A percentile compares a stretch with the other conserved stretches of the same genome.
These are phyloP conservation scores for Moringa oleifera DNA, from an alignment of 345 rosid genomes.

Conservation along the genomic window DNA sequence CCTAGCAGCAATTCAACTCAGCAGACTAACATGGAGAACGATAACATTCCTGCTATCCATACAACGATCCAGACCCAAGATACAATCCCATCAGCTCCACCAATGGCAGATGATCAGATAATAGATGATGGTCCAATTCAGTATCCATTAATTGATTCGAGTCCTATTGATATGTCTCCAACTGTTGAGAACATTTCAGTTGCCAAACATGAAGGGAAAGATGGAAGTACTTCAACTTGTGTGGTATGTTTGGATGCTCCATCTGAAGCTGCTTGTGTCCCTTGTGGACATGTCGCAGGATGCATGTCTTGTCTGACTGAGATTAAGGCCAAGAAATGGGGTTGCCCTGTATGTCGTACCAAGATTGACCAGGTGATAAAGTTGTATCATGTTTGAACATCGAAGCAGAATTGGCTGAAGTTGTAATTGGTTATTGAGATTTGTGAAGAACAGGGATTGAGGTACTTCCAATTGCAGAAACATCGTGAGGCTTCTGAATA, in stretches of 20 bases:
- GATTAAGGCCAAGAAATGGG: slow-evolving; percentile 79
- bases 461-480: not conserved
- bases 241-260: slow-evolving; percentile 91
- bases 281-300: slow-evolving; percentile 97
- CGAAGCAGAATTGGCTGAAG: not conserved
- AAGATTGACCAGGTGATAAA: slow-evolving; percentile 74
- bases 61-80: slow-evolving; percentile 21
- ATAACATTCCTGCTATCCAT: slow-evolving; percentile 10
- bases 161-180: slow-evolving; percentile 42
- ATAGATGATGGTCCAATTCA: slow-evolving; percentile 62
- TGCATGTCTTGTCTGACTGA: slow-evolving; percentile 90
- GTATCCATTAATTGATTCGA: slow-evolving; percentile 71
- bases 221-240: slow-evolving; percentile 48
- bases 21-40: slow-evolving; percentile 15
- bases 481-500: not conserved
- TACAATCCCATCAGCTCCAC: slow-evolving; percentile 64
- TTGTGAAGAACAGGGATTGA: too few relatives aligned
- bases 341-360: slow-evolving; percentile 94
- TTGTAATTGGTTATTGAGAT: not conserved
- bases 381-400: slow-evolving; percentile 64
- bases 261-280: slow-evolving; percentile 89
- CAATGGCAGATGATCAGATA: slow-evolving; percentile 30
- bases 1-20: slow-evolving; percentile 18
- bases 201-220: slow-evolving; percentile 32
- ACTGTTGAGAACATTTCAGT: slow-evolving; percentile 20